phyloP scores from a whole-genome alignment of 2,329 filamentous ascomycete species.

The Fusarium torreyae region DNA sequence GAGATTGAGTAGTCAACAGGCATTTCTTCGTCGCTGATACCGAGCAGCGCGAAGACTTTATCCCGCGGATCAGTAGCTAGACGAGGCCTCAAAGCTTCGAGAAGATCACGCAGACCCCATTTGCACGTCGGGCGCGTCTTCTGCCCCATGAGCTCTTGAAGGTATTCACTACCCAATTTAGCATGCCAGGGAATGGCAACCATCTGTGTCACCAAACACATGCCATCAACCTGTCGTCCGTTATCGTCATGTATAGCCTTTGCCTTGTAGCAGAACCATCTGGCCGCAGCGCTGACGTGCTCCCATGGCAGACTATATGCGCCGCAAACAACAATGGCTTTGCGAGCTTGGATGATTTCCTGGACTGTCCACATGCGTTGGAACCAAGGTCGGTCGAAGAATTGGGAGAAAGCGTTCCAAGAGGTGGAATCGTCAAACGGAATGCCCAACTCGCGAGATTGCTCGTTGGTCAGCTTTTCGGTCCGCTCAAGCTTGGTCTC shows the following conservation, averaged over 20 bases:
- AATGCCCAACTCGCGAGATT: constrained; percentile 28
- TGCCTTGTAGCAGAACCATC: constrained; percentile 37
- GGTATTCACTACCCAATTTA: constrained; percentile 25
- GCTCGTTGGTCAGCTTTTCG: constrained; percentile 19
- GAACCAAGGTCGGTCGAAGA: constrained; percentile 41
- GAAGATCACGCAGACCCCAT: constrained; percentile 30
- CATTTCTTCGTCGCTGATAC: constrained; percentile 31
- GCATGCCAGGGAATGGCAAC: constrained; percentile 29
- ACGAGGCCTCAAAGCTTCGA: constrained; percentile 30
- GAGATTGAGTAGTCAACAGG: constrained; percentile 31
- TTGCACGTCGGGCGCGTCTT: constrained; percentile 25
- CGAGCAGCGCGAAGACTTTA: constrained; percentile 38
- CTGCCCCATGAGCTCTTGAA: constrained; percentile 2
- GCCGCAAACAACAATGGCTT: constrained; percentile 35
- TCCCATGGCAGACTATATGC: constrained; percentile 25
- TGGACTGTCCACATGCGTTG: constrained; percentile 45
- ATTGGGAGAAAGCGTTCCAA: constrained; percentile 29
- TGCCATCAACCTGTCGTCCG: constrained; percentile 17
- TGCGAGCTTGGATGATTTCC: constrained; percentile 43
- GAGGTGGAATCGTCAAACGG: constrained; percentile 23
- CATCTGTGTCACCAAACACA: constrained; percentile 28
- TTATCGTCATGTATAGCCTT: constrained; percentile 5
- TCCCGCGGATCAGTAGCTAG: constrained; percentile 35
- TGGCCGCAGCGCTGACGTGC: constrained; percentile 32
- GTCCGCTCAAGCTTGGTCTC: constrained; percentile 23